A percentile compares a stretch with the other conserved stretches of the same genome.
These are phyloP conservation scores for Leccinum imitatum DNA, from an alignment of 768 basidiomycete species.

Conservation along the genomic window DNA sequence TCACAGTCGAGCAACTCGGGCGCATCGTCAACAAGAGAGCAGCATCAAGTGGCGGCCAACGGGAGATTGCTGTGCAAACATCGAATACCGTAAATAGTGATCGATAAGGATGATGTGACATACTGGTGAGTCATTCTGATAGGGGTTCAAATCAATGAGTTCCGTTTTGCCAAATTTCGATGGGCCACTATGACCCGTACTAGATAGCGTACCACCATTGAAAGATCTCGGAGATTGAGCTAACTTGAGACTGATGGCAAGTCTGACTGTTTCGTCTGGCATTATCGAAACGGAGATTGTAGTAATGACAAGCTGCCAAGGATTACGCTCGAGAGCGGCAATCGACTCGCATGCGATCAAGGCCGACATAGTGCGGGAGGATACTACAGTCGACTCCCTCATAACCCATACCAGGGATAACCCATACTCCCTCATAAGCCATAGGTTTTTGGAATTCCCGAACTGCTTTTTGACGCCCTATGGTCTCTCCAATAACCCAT, in stretches of 20 bases:
- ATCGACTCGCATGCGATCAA: neutral
- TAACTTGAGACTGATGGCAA: neutral
- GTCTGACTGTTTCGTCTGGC: neutral
- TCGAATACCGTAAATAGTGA: neutral
- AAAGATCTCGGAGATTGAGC: neutral
- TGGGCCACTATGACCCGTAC: neutral
- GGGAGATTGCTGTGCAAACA: neutral
- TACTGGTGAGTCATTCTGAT: neutral
- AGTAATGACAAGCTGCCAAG: conserved; percentile 2
- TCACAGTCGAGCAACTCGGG: neutral
- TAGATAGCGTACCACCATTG: neutral
- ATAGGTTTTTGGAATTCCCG: too few relatives aligned
- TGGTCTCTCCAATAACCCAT: too few relatives aligned
- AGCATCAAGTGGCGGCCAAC: neutral
- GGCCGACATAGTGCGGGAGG: conserved; percentile 7
- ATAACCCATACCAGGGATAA: too few relatives aligned
- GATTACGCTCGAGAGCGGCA: neutral
- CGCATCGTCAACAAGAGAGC: neutral
- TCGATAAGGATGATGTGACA: conserved; percentile 4
- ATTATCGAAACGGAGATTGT: neutral
- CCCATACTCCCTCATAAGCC: too few relatives aligned
- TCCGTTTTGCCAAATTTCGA: neutral
- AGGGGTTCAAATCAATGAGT: neutral
- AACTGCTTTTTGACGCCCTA: too few relatives aligned
- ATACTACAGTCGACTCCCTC: too few relatives aligned